These are phyloP conservation scores for Kuraishia cidri DNA, from an alignment of 805 yeast species.

Conservation along the genomic window DNA sequence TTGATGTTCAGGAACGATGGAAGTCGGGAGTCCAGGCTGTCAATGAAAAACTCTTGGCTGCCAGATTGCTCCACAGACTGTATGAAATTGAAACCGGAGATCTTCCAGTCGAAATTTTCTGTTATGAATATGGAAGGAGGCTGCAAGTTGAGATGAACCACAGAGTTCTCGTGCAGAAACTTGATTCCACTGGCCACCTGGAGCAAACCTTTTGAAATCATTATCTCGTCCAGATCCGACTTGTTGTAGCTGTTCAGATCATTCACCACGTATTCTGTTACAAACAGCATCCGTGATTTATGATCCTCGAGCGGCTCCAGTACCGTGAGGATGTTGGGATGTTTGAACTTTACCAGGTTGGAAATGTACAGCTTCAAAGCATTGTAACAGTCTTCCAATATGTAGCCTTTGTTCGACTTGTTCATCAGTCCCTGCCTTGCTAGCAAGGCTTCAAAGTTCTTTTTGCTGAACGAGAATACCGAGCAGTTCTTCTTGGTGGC, in stretches of 20 bases:
- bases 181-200: slow-evolving; percentile 72
- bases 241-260: slow-evolving; percentile 22
- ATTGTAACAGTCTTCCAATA: slow-evolving; percentile 55
- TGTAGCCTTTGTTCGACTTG: slow-evolving; percentile 35
- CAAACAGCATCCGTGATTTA: slow-evolving; percentile 69
- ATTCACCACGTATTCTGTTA: slow-evolving; percentile 62
- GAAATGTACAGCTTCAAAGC: slow-evolving; percentile 59
- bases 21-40: slow-evolving; percentile 66
- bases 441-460: slow-evolving; percentile 53
- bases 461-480: slow-evolving; percentile 82
- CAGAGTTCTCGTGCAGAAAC: slow-evolving; percentile 73
- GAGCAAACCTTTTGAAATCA: slow-evolving; percentile 69
- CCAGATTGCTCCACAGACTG: slow-evolving; percentile 34
- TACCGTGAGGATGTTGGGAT: slow-evolving; percentile 78
- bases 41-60: slow-evolving; percentile 51
- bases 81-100: slow-evolving; percentile 63
- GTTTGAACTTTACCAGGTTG: slow-evolving; percentile 73
- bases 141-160: slow-evolving; percentile 68
- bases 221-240: slow-evolving; percentile 55
- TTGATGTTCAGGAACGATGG: slow-evolving; percentile 67
- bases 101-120: slow-evolving; percentile 88
- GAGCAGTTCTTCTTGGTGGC: slow-evolving; percentile 56
- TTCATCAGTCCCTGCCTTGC: slow-evolving; percentile 38
- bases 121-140: slow-evolving; percentile 75
- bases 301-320: slow-evolving; percentile 90